Evolutionary conservation across 768 basidiomycete genomes (phyloP).

Genomic region (Suillus brevipes): DNA sequence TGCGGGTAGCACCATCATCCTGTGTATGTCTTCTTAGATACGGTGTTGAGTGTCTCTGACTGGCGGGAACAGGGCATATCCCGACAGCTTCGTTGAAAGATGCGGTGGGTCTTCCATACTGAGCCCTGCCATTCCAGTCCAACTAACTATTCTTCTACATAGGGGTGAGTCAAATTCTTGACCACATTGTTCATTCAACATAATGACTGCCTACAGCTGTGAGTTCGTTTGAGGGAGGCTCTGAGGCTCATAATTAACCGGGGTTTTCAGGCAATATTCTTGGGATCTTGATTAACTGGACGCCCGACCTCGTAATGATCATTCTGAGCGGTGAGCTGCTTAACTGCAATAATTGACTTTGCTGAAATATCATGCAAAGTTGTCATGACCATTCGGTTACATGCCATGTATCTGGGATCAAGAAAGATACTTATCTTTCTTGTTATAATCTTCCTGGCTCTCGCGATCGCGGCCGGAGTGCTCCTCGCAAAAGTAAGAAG

Average conservation of each 20-base stretch:
- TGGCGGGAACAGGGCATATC: not conserved
- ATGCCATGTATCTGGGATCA: not conserved
- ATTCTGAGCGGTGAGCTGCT: not conserved
- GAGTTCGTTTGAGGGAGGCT: not conserved
- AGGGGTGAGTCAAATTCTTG: not conserved
- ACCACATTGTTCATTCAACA: not conserved
- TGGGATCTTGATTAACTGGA: not conserved
- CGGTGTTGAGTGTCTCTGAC: not conserved
- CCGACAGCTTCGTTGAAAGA: not conserved
- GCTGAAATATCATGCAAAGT: not conserved
- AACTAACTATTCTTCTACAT: not conserved
- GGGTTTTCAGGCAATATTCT: not conserved
- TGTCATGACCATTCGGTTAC: not conserved
- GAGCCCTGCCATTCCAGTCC: not conserved
- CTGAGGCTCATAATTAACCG: not conserved
- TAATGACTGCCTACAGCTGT: not conserved
- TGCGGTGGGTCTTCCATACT: not conserved
- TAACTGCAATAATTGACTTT: not conserved
- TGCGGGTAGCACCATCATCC: not conserved
- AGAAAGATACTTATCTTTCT: not conserved
- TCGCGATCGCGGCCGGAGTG: not conserved
- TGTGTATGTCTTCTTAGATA: not conserved
- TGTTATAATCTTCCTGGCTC: not conserved
- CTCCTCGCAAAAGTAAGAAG: not conserved
- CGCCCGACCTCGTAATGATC: not conserved